These are phyloP conservation scores for Pouteria glomerata DNA, from an alignment of 148 eudicot genomes.

Conservation along the genomic window DNA sequence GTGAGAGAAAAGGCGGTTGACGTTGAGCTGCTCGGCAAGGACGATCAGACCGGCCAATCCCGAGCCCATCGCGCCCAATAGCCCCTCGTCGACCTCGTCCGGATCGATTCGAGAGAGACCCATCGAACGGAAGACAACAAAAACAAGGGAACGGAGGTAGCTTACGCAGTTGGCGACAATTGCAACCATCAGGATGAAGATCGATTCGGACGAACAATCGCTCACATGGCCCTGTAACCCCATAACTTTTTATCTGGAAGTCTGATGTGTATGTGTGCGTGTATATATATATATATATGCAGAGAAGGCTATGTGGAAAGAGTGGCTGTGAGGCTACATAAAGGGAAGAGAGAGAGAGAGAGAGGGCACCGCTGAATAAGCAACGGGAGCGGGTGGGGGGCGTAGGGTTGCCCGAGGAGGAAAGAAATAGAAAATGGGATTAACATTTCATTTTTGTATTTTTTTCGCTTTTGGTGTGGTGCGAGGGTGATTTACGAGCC, in stretches of 20 bases:
- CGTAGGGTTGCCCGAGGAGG: too few species aligned
- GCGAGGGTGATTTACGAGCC: too few species aligned
- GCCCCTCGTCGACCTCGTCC: constrained; percentile 11
- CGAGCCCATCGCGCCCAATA: constrained; percentile 28
- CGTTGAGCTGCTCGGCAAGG: constrained; percentile 45
- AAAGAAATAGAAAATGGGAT: too few species aligned
- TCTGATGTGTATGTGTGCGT: neutral
- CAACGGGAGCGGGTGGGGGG: too few species aligned
- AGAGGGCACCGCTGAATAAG: too few species aligned
- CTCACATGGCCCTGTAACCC: constrained; percentile 63
- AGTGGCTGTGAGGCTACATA: neutral
- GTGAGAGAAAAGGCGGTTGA: constrained; percentile 37
- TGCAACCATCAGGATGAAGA: constrained; percentile 41
- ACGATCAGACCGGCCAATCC: constrained; percentile 32
- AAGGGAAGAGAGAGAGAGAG: neutral
- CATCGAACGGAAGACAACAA: constrained; percentile 12
- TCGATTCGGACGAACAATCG: constrained; percentile 66
- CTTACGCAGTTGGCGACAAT: constrained; percentile 36
- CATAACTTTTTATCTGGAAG: constrained; percentile 21
- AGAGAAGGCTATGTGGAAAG: neutral
- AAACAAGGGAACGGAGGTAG: constrained; percentile 44
- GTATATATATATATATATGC: neutral
- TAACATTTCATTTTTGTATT: too few species aligned
- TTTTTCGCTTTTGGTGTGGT: too few species aligned
- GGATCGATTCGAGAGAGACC: constrained; percentile 13